Conservation (phyloP, 2,329 filamentous ascomycete species). For the Colletotrichum ledebouriae region DNA sequence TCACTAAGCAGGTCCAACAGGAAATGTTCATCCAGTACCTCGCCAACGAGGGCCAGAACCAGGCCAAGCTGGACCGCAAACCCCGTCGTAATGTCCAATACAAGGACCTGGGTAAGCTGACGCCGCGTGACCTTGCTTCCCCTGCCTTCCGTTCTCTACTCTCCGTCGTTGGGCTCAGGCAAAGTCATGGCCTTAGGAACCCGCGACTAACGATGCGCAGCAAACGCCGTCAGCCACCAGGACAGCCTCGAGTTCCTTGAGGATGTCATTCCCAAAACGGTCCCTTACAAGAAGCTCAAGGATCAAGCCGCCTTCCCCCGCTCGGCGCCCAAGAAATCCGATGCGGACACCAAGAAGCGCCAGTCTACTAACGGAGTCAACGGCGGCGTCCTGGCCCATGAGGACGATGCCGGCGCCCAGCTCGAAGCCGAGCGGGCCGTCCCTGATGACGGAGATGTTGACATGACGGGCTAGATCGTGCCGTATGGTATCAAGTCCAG, state of each 20-base stretch:
- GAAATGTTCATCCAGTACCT: slow-evolving; percentile 98
- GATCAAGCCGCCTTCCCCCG: slow-evolving; percentile 67
- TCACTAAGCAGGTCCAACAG: slow-evolving; percentile 56
- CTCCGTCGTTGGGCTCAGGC: background rate
- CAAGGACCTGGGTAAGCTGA: slow-evolving; percentile 81
- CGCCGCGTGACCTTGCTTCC: background rate
- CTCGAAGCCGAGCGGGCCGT: slow-evolving; percentile 66
- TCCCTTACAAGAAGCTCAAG: slow-evolving; percentile 84
- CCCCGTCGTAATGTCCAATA: slow-evolving; percentile 96
- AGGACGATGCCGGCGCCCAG: slow-evolving; percentile 64
- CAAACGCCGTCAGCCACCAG: slow-evolving; percentile 85
- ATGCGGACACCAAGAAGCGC: slow-evolving; percentile 53
- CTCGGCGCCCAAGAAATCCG: slow-evolving; percentile 59
- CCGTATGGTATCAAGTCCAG: too few species aligned
- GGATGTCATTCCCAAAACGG: slow-evolving; percentile 90
- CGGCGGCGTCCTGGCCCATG: slow-evolving; percentile 31
- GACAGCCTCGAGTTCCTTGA: slow-evolving; percentile 96
- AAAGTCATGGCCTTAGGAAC: too few species aligned
- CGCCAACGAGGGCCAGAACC: slow-evolving; percentile 85
- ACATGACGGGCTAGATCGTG: slow-evolving; percentile 67
- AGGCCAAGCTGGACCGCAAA: slow-evolving; percentile 91
- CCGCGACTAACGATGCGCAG: slow-evolving; percentile 57
- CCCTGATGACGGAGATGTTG: slow-evolving; percentile 68
- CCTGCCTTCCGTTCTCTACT: background rate
- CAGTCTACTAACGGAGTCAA: slow-evolving; percentile 43